Evolutionary conservation across 1,284 basidiomycete genomes (phyloP).

Genomic region (Vanrija sp.): DNA sequence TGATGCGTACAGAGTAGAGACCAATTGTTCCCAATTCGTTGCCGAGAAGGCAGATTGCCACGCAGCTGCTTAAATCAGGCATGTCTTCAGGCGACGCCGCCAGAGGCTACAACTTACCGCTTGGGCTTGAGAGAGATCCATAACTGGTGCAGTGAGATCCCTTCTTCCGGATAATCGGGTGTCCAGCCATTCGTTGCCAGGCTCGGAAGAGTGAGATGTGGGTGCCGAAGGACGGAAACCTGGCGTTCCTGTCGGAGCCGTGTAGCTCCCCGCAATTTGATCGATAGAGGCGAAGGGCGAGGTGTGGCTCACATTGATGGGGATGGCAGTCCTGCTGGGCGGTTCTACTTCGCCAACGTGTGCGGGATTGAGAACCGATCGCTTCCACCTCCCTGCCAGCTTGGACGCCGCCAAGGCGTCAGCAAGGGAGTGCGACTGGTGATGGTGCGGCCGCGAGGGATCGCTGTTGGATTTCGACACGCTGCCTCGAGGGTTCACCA

Average conservation of each 20-base stretch:
- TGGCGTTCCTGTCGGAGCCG: slow-evolving; percentile 70
- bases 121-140: slow-evolving; percentile 39
- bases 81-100: not conserved
- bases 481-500: too few relatives aligned
- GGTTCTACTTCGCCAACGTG: slow-evolving; percentile 4
- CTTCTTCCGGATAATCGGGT: slow-evolving; percentile 54
- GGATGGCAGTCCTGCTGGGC: slow-evolving; percentile 24
- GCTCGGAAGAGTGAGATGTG: slow-evolving; percentile 22
- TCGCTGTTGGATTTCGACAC: not conserved
- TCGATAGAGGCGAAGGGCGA: slow-evolving; percentile 40
- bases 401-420: slow-evolving; percentile 8
- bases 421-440: not conserved
- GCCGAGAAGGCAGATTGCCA: slow-evolving; percentile 69
- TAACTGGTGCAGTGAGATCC: slow-evolving; percentile 57
- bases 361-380: slow-evolving; percentile 6
- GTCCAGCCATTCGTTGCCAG: slow-evolving; percentile 39
- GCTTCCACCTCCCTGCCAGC: slow-evolving; percentile 18
- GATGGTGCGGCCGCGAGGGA: not conserved
- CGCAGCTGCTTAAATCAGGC: slow-evolving; percentile 57
- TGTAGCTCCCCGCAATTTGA: slow-evolving; percentile 48
- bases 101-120: not conserved
- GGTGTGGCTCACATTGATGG: slow-evolving; percentile 41
- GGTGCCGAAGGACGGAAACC: slow-evolving; percentile 55
- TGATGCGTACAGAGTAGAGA: slow-evolving; percentile 63
- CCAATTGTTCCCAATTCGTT: slow-evolving; percentile 76